Evolutionary conservation across 768 basidiomycete species (phyloP).

Genomic region (Mycena vulgaris): DNA sequence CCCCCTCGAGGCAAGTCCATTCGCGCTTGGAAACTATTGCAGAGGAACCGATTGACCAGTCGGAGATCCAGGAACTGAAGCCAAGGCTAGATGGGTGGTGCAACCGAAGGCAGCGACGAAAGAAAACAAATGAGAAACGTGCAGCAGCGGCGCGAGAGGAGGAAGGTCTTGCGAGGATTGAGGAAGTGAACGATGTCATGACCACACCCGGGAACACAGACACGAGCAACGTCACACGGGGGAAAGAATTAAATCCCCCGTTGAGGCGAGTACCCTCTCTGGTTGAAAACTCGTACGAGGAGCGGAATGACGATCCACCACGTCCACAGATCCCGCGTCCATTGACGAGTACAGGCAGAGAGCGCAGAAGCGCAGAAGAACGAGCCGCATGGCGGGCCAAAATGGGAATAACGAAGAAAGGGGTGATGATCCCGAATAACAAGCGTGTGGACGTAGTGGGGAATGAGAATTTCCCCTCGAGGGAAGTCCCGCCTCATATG

Average conservation of each 20-base stretch:
- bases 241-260: conserved; percentile 6
- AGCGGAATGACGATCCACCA: neutral
- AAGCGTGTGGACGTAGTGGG: conserved; percentile 29
- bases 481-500: conserved; percentile 26
- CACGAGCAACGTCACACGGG: conserved; percentile 5
- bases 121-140: neutral
- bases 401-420: neutral
- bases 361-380: neutral
- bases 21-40: neutral
- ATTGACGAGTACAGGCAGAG: neutral
- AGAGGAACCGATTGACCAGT: conserved; percentile 2
- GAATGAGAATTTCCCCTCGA: conserved; percentile 22
- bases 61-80: neutral
- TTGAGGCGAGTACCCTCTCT: conserved; percentile 1
- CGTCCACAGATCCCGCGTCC: neutral
- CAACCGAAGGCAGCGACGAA: neutral
- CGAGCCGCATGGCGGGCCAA: neutral
- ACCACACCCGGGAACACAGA: neutral
- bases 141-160: neutral
- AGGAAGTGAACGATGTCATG: neutral
- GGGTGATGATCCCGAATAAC: neutral
- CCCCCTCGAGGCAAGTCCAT: conserved; percentile 29
- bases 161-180: neutral
- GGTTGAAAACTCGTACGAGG: neutral
- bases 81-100: neutral